These are phyloP conservation scores for Candida sp. DNA, from an alignment of 1,139 yeast genomes.

Conservation along the genomic window DNA sequence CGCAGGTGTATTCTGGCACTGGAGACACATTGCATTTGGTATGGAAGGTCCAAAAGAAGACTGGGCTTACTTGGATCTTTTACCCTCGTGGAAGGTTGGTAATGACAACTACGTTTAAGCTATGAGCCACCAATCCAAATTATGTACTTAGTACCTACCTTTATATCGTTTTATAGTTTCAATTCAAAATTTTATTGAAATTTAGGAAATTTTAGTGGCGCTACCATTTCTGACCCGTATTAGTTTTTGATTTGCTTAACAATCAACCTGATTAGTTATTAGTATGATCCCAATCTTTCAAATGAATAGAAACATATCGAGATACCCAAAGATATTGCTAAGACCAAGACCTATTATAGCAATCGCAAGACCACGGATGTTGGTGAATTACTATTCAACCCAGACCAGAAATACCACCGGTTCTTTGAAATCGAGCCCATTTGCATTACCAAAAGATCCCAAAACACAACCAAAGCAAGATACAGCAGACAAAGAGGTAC, in stretches of 20 bases:
- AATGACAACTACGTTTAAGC: conserved; percentile 27
- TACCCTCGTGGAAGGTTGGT: conserved; percentile 65
- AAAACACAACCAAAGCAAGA: not conserved
- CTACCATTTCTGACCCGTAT: not conserved
- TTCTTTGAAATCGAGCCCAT: not conserved
- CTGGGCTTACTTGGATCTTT: conserved; percentile 71
- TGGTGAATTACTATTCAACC: conserved; percentile 1
- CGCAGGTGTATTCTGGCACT: conserved; percentile 57
- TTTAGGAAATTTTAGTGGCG: not conserved
- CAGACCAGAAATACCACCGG: not conserved
- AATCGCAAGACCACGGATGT: not conserved
- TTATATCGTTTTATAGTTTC: not conserved
- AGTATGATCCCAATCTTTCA: too few species aligned
- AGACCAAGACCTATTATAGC: too few species aligned
- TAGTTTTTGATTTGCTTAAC: not conserved
- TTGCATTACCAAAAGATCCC: conserved; percentile 1
- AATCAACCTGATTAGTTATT: not conserved
- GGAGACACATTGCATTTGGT: conserved; percentile 83
- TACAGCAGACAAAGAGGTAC: not conserved
- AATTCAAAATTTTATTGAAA: not conserved
- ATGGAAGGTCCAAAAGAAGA: conserved; percentile 77
- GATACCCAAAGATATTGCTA: too few species aligned
- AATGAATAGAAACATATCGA: not conserved
- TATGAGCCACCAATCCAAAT: not conserved
- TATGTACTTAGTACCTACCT: not conserved